phyloP scores from a whole-genome alignment of 1,139 yeast genomes.

The Blastobotrys indianensis region DNA sequence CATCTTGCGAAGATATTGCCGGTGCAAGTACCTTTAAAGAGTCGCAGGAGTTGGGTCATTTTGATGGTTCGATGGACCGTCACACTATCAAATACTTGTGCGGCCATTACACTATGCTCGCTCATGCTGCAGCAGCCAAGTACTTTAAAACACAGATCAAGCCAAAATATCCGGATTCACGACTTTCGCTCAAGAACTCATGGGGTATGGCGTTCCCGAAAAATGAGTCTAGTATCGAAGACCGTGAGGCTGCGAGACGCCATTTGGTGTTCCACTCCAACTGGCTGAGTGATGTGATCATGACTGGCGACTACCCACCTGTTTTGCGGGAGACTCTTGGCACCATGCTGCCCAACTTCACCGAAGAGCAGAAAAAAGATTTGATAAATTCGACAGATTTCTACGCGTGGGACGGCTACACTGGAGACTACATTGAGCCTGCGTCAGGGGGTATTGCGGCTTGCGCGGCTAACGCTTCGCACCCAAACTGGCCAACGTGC shows the following conservation, averaged over 20 bases:
- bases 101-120: constrained; percentile 31
- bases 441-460: constrained; percentile 24
- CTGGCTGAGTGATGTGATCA: constrained; percentile 33
- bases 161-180: constrained; percentile 23
- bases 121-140: constrained; percentile 32
- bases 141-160: constrained; percentile 30
- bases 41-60: too few relatives aligned
- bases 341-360: constrained; percentile 22
- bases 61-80: too few relatives aligned
- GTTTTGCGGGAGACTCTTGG: constrained; percentile 26
- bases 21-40: too few relatives aligned
- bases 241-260: constrained; percentile 30
- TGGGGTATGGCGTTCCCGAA: constrained; percentile 21
- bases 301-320: constrained; percentile 20
- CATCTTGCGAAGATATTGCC: constrained; percentile 6
- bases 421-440: constrained; percentile 26
- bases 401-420: constrained; percentile 35
- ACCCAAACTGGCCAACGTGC: constrained; percentile 18
- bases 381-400: constrained; percentile 28
- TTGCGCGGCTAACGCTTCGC: constrained; percentile 12
- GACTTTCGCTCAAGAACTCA: constrained; percentile 23
- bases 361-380: constrained; percentile 27
- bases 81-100: constrained; percentile 20
- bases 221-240: constrained; percentile 10
- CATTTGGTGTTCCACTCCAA: constrained; percentile 30